Base-by-base conservation (phyloP, 1,284 basidiomycete species). In the Ustanciosporium gigantosporum region DNA sequence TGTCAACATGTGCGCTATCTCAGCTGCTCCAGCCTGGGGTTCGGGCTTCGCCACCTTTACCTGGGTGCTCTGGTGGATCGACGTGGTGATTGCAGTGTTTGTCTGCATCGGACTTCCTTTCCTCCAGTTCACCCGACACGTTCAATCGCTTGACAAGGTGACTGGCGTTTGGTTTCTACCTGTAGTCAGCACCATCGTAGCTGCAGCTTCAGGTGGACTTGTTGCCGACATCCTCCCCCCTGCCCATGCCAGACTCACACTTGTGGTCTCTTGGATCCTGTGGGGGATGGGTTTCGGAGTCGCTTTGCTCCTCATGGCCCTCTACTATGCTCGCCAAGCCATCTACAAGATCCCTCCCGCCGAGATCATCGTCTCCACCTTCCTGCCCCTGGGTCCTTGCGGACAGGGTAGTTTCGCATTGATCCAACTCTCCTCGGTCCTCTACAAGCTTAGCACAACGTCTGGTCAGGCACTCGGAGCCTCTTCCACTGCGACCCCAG, bases 31-130 rank as follows among this genome's bases (percentile, higher is more conserved):
- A 1, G 68, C 70, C 0, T 81, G 84, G 27, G 86, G 86, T 8
- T 75, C 70, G 27, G 41, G 69, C 0, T 87, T 88, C 73, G 78
- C 86, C 0, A 84, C 83, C 44, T 78, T 84, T 25, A 78, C 88
- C 16, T 87, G 87, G 84, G 82, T 73, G 1, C 70, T 88, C 9
- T 90, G 89, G 88, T 90, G 88, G 88, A 58, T 86, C 29, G 84
- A 87, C 58, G 81, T 84, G 2, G 76, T 81, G 2, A 65, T 87
- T 17, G 84, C 87, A 1, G 70, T 86, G 6, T 20, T 83, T 19
- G 85, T 85, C 51, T 85, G 83, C 58, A 84, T 87, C 74, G 84
- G 85, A 8, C 80, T 86, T 49, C 78, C 88, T 4, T 86, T 88
- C 66, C 75, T 84, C 36, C 88, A 88, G 85, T 82, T 85, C 48